Base-by-base conservation (phyloP, 2,329 filamentous ascomycete species). In the Penicillium corylophilum region DNA sequence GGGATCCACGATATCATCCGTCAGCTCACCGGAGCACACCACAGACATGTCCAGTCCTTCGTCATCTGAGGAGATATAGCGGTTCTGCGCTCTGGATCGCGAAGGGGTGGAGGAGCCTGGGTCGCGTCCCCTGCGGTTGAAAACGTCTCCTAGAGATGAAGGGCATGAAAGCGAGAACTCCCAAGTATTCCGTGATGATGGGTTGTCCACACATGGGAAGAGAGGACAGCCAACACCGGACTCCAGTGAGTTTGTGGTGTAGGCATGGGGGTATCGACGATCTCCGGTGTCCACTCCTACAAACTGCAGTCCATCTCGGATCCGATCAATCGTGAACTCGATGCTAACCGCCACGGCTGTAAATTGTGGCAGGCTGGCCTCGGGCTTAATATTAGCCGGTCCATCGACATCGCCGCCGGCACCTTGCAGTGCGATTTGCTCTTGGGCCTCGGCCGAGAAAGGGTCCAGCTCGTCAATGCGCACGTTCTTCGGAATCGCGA, bases 171-270 rank as follows among this genome's bases (percentile, higher is more conserved):
- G 86, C 2, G 89, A 89, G 44, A 99, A 81, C 51, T 91, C 90
- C 89, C 94, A 99, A 10, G 86, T 85, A 65, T 87, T 93, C 50
- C 90, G 83, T 51, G 89, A 86, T 29, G 85, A 85, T 22, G 88
- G 83, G 66, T 95, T 89, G 68, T 99, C 94, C 46, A 97, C 81
- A 69, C 94, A 97, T 0, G 94, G 94, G 64, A 99, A 99, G 23
- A 97, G 84, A 61, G 87, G 92, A 42, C 86, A 93, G 1, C 90
- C 86, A 16, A 85, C 86, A 26, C 92, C 91, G 0, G 90, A 84
- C 55, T 89, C 86, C 38, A 87, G 77, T 2, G 87, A 88, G 65
- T 93, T 91, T 36, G 86, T 87, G 0, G 93, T 95, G 70, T 95
- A 99, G 44, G 89, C 86, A 74, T 99, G 93, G 0, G 94, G 91